Percentiles rank a stretch among this genome's conserved stretches.
These are phyloP conservation scores for Solanum microdontum DNA, from an alignment of 257 asterid genomes.

Conservation along the genomic window DNA sequence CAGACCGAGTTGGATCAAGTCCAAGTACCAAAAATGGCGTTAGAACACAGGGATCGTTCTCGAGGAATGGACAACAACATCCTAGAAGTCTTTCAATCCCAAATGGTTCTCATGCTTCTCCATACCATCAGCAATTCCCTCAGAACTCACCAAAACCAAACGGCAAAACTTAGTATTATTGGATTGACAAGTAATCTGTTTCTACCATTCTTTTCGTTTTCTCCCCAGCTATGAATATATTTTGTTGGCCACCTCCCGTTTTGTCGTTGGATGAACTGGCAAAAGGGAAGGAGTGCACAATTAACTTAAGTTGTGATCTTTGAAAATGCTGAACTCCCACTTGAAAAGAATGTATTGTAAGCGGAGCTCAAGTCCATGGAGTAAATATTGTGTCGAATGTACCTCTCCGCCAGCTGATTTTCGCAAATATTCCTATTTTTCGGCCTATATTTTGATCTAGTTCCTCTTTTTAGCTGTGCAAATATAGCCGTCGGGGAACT, in stretches of 20 bases:
- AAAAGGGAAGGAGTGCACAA: slow-evolving; percentile 20
- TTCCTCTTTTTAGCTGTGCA: background rate
- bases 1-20: slow-evolving; percentile 52
- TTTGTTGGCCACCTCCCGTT: slow-evolving; percentile 1
- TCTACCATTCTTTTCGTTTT: slow-evolving; percentile 21
- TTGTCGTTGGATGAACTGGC: slow-evolving; percentile 13
- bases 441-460: background rate
- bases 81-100: slow-evolving; percentile 67
- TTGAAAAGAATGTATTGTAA: slow-evolving; percentile 29
- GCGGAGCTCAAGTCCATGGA: slow-evolving; percentile 19
- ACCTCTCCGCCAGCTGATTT: background rate
- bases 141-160: slow-evolving; percentile 71
- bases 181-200: background rate
- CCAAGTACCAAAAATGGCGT: slow-evolving; percentile 37
- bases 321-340: slow-evolving; percentile 13
- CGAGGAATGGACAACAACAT: slow-evolving; percentile 53
- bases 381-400: slow-evolving; percentile 8
- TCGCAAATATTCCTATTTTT: background rate
- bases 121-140: slow-evolving; percentile 48
- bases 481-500: accelerated
- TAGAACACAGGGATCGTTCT: slow-evolving; percentile 38
- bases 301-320: slow-evolving; percentile 9
- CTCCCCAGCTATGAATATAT: slow-evolving; percentile 17
- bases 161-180: slow-evolving; percentile 33
- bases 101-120: slow-evolving; percentile 64